phyloP scores from a whole-genome alignment of 139 green algal species.

The Coelastrella sp. region DNA sequence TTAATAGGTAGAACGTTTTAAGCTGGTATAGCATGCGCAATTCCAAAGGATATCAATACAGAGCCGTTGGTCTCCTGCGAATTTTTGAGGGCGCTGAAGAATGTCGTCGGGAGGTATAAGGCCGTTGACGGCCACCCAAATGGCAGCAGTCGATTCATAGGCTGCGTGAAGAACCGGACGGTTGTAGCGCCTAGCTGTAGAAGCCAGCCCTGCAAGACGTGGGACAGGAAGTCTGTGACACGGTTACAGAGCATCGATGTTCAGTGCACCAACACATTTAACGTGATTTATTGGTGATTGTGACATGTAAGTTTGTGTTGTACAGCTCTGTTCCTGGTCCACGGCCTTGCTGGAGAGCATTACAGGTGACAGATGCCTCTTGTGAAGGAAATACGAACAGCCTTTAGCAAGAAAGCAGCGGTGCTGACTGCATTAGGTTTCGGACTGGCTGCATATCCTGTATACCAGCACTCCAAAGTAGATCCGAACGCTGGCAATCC shows the following conservation, averaged over 20 bases:
- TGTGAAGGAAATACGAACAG: constrained; percentile 29
- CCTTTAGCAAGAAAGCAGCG: background rate
- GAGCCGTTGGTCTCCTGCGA: no score
- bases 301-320: background rate
- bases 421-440: constrained; percentile 6
- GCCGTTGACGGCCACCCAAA: no score
- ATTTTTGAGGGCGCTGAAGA: no score
- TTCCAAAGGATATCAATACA: no score
- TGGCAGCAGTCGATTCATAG: no score
- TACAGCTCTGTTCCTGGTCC: background rate
- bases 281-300: background rate
- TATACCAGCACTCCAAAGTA: constrained; percentile 11
- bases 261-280: no score
- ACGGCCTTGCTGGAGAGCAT: background rate
- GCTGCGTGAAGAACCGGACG: no score
- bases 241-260: background rate
- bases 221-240: background rate
- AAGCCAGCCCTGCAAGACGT: background rate
- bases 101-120: no score
- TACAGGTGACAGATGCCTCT: background rate
- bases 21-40: no score
- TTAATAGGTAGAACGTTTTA: no score
- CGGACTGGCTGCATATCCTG: constrained; percentile 30
- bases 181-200: no score
- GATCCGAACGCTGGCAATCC: background rate